Evolutionary conservation across 495 filamentous ascomycete species (phyloP).

Genomic region (Aspergillus haitiensis): DNA sequence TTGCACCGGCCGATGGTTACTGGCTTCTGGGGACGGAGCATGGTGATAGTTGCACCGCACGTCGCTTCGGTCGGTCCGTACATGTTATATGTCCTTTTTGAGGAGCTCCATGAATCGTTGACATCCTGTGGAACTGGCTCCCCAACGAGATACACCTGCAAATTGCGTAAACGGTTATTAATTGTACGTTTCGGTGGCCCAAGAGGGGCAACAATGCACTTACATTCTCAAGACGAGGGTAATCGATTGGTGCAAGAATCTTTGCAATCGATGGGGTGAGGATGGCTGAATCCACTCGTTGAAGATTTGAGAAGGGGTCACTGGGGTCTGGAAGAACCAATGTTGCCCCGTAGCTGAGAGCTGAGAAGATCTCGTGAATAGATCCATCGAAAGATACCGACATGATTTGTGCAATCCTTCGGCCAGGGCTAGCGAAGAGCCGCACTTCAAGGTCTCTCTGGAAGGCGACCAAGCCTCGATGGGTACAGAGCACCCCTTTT

Average conservation of each 20-base stretch:
- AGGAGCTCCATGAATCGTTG: conserved; percentile 27
- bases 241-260: conserved; percentile 24
- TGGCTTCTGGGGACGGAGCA: conserved; percentile 8
- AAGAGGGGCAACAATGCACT: not conserved
- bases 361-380: conserved; percentile 43
- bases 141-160: conserved; percentile 27
- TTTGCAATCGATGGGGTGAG: conserved; percentile 33
- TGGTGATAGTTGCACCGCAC: not conserved
- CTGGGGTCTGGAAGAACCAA: conserved; percentile 28
- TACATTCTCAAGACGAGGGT: conserved; percentile 25
- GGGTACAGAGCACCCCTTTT: conserved; percentile 31
- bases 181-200: not conserved
- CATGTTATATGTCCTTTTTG: conserved; percentile 32
- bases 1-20: conserved; percentile 35
- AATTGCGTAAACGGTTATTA: not conserved
- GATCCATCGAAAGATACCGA: conserved; percentile 40
- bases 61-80: conserved; percentile 43
- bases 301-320: conserved; percentile 28
- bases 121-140: conserved; percentile 32
- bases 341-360: conserved; percentile 38
- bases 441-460: conserved; percentile 26
- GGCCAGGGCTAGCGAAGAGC: conserved; percentile 28
- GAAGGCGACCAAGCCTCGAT: conserved; percentile 27
- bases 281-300: conserved; percentile 24
- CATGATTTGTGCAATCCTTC: conserved; percentile 33